Base-by-base conservation (phyloP, 2,329 filamentous ascomycete genomes). In the Exophiala viscosa region DNA sequence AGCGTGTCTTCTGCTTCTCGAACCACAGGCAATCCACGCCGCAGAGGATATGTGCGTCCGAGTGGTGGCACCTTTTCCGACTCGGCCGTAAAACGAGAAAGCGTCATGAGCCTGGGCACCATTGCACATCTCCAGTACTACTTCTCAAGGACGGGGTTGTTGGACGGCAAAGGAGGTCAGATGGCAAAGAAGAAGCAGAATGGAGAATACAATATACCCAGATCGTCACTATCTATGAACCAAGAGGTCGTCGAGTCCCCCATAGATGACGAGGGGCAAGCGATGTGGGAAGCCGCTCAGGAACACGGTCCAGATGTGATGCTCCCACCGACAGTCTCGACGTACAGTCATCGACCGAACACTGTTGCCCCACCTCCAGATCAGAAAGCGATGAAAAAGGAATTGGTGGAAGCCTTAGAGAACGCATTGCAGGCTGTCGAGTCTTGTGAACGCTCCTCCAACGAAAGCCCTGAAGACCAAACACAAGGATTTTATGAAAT, bases 41-140 rank as follows among this genome's bases (percentile, higher is more conserved):
- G 88, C 63, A 81, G 90, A 57, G 91, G 91, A 39, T 96, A 92
- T 73, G 88, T 95, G 73, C 82, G 91, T 45, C 90, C 91, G 1
- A 87, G 90, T 67, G 88, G 85, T 48, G 95, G 88, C 46, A 82
- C 90, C 65, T 99, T 97, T 69, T 89, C 93, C 20, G 87, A 88
- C 54, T 96, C 91, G 51, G 93, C 93, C 42, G 85, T 84, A 66
- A 90, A 90, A 45, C 81, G 93, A 58, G 92, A 99, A 69, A 96
- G 91, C 67, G 93, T 99, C 60, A 86, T 97, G 82, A 96, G 90
- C 66, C 74, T 99, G 57, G 93, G 93, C 49, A 96, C 91, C 70
- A 99, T 99, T 64, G 90, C 91, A 50, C 93, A 99, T 73, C 76
- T 99, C 66, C 93, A 99, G 71, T 96, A 97, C 73, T 99, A 97